These are phyloP conservation scores for Penicillium pancosmium DNA, from an alignment of 495 filamentous ascomycete species.

Conservation along the genomic window DNA sequence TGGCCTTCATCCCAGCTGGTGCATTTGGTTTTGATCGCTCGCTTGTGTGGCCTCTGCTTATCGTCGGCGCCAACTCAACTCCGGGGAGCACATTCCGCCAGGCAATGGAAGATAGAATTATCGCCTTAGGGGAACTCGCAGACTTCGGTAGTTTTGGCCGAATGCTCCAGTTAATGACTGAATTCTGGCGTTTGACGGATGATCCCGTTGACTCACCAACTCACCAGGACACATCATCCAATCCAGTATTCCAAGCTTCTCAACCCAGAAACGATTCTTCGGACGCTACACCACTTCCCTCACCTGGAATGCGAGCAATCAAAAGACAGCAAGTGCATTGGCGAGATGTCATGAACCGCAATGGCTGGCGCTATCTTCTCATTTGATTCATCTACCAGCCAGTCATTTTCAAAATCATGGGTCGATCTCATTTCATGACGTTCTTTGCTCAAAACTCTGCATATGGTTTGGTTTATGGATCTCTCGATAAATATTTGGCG, in stretches of 20 bases:
- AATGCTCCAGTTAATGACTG: constrained; percentile 74
- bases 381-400: constrained; percentile 56
- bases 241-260: no score
- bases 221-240: no score
- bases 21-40: constrained; percentile 84
- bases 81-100: constrained; percentile 71
- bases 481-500: no score
- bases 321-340: constrained; percentile 71
- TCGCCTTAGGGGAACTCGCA: constrained; percentile 70
- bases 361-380: constrained; percentile 89
- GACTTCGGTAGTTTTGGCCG: constrained; percentile 86
- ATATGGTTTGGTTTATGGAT: no score
- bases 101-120: constrained; percentile 72
- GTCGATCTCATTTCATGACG: no score
- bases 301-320: constrained; percentile 13
- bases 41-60: constrained; percentile 89
- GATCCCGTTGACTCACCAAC: constrained; percentile 26
- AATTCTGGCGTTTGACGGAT: constrained; percentile 81
- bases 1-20: constrained; percentile 81
- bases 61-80: constrained; percentile 75
- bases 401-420: no score
- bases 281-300: no score
- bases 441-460: no score
- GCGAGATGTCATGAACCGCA: constrained; percentile 91
- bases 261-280: no score